Evolutionary conservation across 306 rosid species (phyloP), one percentile per base, ranked within the genome.

Genomic region (Citrullus colocynthis): DNA sequence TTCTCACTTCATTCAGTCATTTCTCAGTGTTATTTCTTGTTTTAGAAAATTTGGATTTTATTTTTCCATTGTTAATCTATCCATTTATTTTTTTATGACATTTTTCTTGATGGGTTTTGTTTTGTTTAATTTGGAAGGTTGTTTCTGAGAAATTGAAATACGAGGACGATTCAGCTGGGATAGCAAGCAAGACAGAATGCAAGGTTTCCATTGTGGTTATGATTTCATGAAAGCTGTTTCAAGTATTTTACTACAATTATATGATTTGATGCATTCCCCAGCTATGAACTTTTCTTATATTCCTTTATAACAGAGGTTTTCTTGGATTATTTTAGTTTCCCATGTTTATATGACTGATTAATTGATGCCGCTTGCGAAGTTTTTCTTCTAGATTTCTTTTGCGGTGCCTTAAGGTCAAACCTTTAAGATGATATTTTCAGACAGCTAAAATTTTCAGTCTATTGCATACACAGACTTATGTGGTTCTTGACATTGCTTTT

Each of bases 171-270:
- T 57, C 81, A 36, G 36, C 84, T 67, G 97, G 88, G 79, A 86
- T 78, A 79, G 62, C 90, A 1, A 83, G 89, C 74, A 88, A 74
- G 82, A 81, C 87, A 48, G 97, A 92, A 81, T 96, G 99, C 99
- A 96, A 96, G 99, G 99, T 96, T 78, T 70, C 78, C 73, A 45
- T 77, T 77, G 37, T 79, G 75, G 52, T 78, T 65, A 79, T 79
- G 58, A 59, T 83, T 77, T 79, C 52, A 32, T 30, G 73, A 21
- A 52, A 78, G 80, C 28, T 61, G 41, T 75, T 78, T 79, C 62
- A 67, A 77, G 78, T 49, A 28, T 72, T 72, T 72, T 72, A 14
- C 58, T 62, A 42, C 49, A 56, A 51, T 60, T 65, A 10, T 56
- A 45, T 75, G 49, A 49, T 58, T 52, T n/a, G 16, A 59, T 65